phyloP scores from a whole-genome alignment of 306 rosid species.

The Acacia confusa region DNA sequence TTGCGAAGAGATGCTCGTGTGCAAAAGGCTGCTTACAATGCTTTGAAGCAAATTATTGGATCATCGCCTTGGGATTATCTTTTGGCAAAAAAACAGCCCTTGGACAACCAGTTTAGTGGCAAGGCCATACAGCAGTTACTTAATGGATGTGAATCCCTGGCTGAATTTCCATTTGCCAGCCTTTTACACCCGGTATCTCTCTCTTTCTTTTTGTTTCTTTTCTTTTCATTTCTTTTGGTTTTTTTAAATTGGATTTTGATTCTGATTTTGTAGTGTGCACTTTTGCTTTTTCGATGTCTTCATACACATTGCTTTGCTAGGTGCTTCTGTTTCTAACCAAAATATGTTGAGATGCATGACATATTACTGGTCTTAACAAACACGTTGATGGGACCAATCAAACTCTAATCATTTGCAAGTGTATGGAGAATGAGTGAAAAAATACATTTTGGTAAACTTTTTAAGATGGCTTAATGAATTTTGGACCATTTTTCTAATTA shows the following conservation, averaged over 20 bases:
- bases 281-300: slow-evolving; percentile 16
- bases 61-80: slow-evolving; percentile 49
- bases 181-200: slow-evolving; percentile 72
- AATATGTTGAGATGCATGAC: slow-evolving; percentile 17
- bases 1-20: slow-evolving; percentile 70
- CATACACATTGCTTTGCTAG: slow-evolving; percentile 7
- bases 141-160: slow-evolving; percentile 76
- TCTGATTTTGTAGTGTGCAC: slow-evolving; percentile 33
- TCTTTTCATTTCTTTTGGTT: neutral
- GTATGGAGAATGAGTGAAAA: slow-evolving; percentile 19
- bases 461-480: slow-evolving; percentile 22
- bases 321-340: slow-evolving; percentile 7
- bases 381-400: slow-evolving; percentile 15
- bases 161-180: slow-evolving; percentile 93
- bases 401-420: neutral
- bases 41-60: slow-evolving; percentile 73
- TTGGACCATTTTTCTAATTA: slow-evolving; percentile 4
- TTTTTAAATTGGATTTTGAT: neutral
- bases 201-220: neutral
- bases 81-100: slow-evolving; percentile 43
- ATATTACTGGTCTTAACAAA: slow-evolving; percentile 2
- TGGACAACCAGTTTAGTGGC: slow-evolving; percentile 39
- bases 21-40: slow-evolving; percentile 64
- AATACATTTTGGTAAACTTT: neutral
- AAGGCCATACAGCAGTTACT: slow-evolving; percentile 50